phyloP scores from a whole-genome alignment of 306 rosid genomes.

The Gleditsia sinensis region DNA sequence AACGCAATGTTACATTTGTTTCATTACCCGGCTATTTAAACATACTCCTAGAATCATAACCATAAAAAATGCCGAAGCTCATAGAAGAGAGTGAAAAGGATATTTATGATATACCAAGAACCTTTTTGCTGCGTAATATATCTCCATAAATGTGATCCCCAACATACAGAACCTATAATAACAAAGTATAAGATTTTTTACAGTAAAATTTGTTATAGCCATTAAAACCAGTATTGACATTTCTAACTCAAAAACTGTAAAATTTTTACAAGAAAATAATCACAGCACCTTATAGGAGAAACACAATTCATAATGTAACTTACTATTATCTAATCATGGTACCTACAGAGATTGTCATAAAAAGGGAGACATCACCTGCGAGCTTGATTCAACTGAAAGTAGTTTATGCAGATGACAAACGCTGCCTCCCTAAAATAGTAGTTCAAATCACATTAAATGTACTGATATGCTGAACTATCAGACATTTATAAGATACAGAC shows the following conservation, averaged over 20 bases:
- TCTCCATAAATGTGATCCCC: constrained; percentile 99
- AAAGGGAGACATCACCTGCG: constrained; percentile 62
- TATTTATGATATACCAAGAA: constrained; percentile 70
- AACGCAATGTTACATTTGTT: constrained; percentile 9
- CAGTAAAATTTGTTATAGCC: constrained; percentile 15
- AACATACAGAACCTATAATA: constrained; percentile 87
- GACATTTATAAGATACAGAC: constrained; percentile 15
- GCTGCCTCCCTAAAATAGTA: constrained; percentile 79
- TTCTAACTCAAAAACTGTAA: constrained; percentile 20
- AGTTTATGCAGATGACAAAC: constrained; percentile 91
- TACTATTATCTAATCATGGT: background rate
- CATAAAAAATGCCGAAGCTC: background rate
- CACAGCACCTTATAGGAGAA: background rate
- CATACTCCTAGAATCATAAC: background rate
- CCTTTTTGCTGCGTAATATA: constrained; percentile 94
- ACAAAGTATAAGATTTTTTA: constrained; percentile 10
- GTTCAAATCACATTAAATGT: constrained; percentile 25
- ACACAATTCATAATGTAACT: background rate
- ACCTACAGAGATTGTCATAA: background rate
- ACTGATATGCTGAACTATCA: constrained; percentile 25
- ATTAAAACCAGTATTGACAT: constrained; percentile 13
- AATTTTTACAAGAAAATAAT: background rate
- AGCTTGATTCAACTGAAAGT: constrained; percentile 88
- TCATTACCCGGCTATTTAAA: constrained; percentile 3
- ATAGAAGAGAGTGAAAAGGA: constrained; percentile 7